Evolutionary conservation across 352 stramenopile species (phyloP), one percentile per base, ranked within the genome.

Genomic region (Phytopythium litorale): DNA sequence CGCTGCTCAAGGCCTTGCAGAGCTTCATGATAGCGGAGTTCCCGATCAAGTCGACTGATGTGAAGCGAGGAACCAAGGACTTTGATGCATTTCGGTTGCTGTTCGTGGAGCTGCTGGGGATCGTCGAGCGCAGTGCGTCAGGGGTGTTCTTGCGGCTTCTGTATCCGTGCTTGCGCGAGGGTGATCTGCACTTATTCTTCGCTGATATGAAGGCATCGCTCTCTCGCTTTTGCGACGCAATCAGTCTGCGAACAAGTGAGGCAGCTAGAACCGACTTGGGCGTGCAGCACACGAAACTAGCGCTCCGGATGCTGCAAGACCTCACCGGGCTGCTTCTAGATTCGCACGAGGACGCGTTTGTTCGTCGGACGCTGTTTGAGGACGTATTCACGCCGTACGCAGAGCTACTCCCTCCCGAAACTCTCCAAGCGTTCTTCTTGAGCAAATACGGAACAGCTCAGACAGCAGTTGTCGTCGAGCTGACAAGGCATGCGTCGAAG

Each of bases 11-110:
- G 18, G 70, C 70, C 23, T 49, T 92, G 1, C 50, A 75, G 19
- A 46, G 32, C 16, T 88, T 94, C 56, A 68, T 90, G 46, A 73
- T 88, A 12, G 75, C 89, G 28, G 81, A 92, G 38, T 92, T 94
- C 58, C 86, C 84, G 6, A 87, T 93, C 40, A 62, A 73, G 30
- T 94, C 86, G n/a, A 72, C 65, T 25, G 86, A 94, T 67, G 82
- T 93, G 6, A 69, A 71, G 7, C 59, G 57, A 38, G 79, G 76
- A 1, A 83, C 84, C 7, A 83, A 85, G 21, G 84, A 91, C 30
- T 90, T 79, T 63, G 82, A 89, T 58, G 63, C 86, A 0, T 93
- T 86, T 46, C 60, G 59, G 3, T 63, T 84, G 45, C 63, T 94
- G 3, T 83, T 92, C 43, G 51, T 48, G 3, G 73, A 81, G 28